phyloP scores from a whole-genome alignment of 2,329 filamentous ascomycete species.

The Diplocarpon rosae region DNA sequence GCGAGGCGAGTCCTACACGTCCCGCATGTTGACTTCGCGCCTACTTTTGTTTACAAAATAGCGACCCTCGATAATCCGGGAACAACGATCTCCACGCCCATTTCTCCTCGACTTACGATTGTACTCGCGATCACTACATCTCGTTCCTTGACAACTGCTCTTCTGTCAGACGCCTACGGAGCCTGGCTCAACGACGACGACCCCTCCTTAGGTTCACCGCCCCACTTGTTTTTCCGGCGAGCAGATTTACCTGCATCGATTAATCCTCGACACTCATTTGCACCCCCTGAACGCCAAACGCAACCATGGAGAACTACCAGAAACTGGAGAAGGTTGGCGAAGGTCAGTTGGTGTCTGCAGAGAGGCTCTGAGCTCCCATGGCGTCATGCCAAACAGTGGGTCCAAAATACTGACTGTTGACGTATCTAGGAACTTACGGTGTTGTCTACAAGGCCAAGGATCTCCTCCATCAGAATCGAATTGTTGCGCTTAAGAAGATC shows the following conservation, averaged over 20 bases:
- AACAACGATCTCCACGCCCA: conserved; percentile 8
- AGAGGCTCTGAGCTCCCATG: not conserved
- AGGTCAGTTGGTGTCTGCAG: conserved; percentile 45
- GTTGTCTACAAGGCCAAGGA: conserved; percentile 93
- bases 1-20: conserved; percentile 5
- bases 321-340: conserved; percentile 95
- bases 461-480: conserved; percentile 68
- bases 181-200: conserved; percentile 16
- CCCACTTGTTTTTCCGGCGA: conserved; percentile 20
- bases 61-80: conserved; percentile 12
- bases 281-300: conserved; percentile 1
- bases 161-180: conserved; percentile 14
- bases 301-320: conserved; percentile 84
- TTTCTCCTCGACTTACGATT: conserved; percentile 6
- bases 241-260: conserved; percentile 23
- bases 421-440: conserved; percentile 68
- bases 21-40: conserved; percentile 14
- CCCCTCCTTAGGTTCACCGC: conserved; percentile 25
- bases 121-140: not conserved
- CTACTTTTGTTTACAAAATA: conserved; percentile 14
- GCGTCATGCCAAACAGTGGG: not conserved
- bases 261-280: conserved; percentile 24
- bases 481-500: conserved; percentile 92
- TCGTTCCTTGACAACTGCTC: conserved; percentile 1
- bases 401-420: conserved; percentile 13